Evolutionary conservation across 257 asterid species (phyloP).

Genomic region (Coffea eugenioides): DNA sequence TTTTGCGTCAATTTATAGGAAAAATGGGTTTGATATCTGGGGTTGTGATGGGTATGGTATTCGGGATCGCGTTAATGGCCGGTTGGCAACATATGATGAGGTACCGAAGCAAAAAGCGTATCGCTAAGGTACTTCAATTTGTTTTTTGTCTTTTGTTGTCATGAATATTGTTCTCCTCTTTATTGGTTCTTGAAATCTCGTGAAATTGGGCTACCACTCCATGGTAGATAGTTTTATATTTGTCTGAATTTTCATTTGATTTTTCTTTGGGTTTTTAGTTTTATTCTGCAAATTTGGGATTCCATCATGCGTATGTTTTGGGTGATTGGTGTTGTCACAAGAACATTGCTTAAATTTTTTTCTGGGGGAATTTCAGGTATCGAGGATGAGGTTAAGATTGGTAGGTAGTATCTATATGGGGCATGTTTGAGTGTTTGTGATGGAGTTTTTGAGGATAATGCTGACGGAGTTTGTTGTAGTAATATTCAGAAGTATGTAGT

Average conservation of each 20-base stretch:
- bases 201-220: not conserved
- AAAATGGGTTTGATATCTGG: slow-evolving; percentile 90
- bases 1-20: slow-evolving; percentile 7
- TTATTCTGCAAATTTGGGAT: not conserved
- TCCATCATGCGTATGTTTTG: not conserved
- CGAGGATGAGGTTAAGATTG: not conserved
- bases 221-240: not conserved
- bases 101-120: slow-evolving; percentile 69
- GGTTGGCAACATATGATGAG: slow-evolving; percentile 85
- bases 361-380: not conserved
- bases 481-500: not conserved
- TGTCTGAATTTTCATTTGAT: slow-evolving; percentile 4
- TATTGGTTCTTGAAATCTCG: not conserved
- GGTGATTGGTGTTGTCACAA: not conserved
- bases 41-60: slow-evolving; percentile 72
- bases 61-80: slow-evolving; percentile 87
- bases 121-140: slow-evolving; percentile 60
- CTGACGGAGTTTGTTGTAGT: not conserved
- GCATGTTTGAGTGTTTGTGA: not conserved
- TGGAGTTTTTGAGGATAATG: not conserved
- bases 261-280: not conserved
- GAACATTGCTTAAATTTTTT: not conserved
- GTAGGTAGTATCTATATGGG: not conserved
- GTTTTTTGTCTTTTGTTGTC: not conserved
- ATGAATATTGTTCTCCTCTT: not conserved